phyloP scores from a whole-genome alignment of 2,329 filamentous ascomycete species.

The Paecilomyces dactylethromorphus region DNA sequence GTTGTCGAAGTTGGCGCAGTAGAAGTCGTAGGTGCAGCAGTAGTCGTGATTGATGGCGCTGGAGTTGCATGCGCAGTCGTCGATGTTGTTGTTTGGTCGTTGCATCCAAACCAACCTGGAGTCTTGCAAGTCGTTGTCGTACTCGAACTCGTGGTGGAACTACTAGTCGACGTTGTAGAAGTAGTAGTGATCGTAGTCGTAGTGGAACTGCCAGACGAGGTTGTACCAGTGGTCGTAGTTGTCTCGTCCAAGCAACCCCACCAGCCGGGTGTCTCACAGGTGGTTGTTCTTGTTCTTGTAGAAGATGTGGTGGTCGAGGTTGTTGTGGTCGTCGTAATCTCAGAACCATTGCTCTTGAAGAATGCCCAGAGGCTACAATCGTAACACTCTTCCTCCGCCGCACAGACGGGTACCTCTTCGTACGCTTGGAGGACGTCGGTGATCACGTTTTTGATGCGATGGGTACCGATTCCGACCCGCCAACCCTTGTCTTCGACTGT shows the following conservation, averaged over 20 bases:
- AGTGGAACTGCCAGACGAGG: constrained; percentile 23
- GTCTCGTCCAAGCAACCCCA: constrained; percentile 59
- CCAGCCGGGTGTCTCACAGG: constrained; percentile 89
- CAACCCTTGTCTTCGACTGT: constrained; percentile 87
- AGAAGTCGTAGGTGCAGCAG: constrained; percentile 15
- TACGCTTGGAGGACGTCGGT: constrained; percentile 80
- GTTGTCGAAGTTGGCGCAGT: constrained; percentile 20
- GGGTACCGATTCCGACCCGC: constrained; percentile 83
- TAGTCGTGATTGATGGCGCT: constrained; percentile 18
- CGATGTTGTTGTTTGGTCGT: constrained; percentile 25
- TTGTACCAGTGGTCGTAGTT: constrained; percentile 32
- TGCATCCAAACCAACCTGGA: constrained; percentile 40
- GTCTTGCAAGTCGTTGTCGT: constrained; percentile 34
- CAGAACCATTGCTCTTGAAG: constrained; percentile 84
- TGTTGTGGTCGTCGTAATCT: constrained; percentile 59
- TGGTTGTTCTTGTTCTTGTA: constrained; percentile 68
- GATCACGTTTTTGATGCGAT: constrained; percentile 85
- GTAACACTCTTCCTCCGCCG: constrained; percentile 68
- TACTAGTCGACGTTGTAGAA: constrained; percentile 23
- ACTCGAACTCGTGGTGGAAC: constrained; percentile 24
- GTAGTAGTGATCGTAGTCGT: constrained; percentile 36
- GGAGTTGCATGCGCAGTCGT: constrained; percentile 20
- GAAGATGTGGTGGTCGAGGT: constrained; percentile 51
- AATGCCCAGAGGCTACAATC: constrained; percentile 95
- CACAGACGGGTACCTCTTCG: constrained; percentile 70